Evolutionary conservation across 108 stramenopile genomes (phyloP), one percentile per base, ranked within the genome.

Genomic region (Pelagomonas calceolata): DNA sequence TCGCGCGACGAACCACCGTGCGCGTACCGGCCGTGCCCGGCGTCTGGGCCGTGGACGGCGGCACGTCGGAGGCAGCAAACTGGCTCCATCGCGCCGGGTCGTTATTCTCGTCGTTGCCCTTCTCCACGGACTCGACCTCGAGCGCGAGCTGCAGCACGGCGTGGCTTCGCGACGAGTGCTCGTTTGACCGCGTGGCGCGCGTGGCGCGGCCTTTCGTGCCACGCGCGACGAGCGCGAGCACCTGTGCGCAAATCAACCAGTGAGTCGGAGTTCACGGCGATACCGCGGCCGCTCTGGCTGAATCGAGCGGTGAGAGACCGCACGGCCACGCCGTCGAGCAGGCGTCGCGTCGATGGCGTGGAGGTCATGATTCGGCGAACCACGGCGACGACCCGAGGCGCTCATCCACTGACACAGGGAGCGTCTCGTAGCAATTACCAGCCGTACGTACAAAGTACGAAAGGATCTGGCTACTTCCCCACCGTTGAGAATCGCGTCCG

Each of bases 181-280:
- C 76, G 68, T 87, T 87, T 78, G 82, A 76, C 32, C 84, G 71
- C 36, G 86, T 87, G 46, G 80, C 82, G 32, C 85, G 79, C 18
- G 73, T 67, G 4, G 83, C 83, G 39, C 83, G 76, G 26, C 81
- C 79, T n/a, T 81, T 70, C 63, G 74, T 69, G 21, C 84, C 86
- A 17, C 79, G 51, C 16, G 74, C 69, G 7, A 84, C 63, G n/a
- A 86, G 78, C 0, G 70, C 45, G 32, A 85, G 45, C n/a, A n/a
- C n/a, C n/a, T n/a, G n/a, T n/a, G n/a, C n/a, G n/a, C n/a, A n/a
- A n/a, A n/a, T n/a, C n/a, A n/a, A n/a, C n/a, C n/a, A n/a, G n/a
- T n/a, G n/a, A n/a, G n/a, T n/a, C 51, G 51, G 26, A 60, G 51
- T 26, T 16, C 51, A 26, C 51, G 18, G 51, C 16, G 51, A 26